Evolutionary conservation across 1,139 yeast species (phyloP).

Genomic region (Suhomyces panamericanus): DNA sequence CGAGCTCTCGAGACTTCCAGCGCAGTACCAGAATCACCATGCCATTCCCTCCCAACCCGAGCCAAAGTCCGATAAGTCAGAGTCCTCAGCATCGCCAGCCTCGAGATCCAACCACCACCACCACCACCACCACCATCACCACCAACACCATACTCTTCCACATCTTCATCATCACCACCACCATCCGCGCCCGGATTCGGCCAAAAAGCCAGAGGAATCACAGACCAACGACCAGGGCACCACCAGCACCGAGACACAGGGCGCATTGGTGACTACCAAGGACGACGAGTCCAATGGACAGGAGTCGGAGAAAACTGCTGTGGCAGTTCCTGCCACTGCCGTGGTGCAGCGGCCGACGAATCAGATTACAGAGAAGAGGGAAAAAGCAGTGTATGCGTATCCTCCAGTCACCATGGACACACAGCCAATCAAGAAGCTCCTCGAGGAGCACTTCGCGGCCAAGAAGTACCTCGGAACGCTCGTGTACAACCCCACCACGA

Average conservation of each 20-base stretch:
- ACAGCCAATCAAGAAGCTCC: constrained; percentile 45
- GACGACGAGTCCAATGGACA: background rate
- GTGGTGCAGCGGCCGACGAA: too few relatives aligned
- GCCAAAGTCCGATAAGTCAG: too few relatives aligned
- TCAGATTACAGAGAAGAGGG: too few relatives aligned
- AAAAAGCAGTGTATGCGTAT: constrained; percentile 1
- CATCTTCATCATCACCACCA: constrained; percentile 19
- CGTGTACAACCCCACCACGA: constrained; percentile 58
- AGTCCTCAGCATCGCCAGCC: too few relatives aligned
- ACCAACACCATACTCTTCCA: constrained; percentile 10
- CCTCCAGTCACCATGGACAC: constrained; percentile 37
- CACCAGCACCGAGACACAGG: background rate
- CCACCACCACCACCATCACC: constrained; percentile 29
- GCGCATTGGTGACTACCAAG: background rate
- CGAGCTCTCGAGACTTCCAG: background rate
- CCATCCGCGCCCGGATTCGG: constrained; percentile 6
- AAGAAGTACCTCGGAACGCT: constrained; percentile 60
- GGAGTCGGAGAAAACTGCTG: background rate
- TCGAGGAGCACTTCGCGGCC: constrained; percentile 46
- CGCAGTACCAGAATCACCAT: too few relatives aligned
- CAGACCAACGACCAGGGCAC: background rate
- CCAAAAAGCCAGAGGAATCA: background rate
- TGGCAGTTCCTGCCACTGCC: too few relatives aligned
- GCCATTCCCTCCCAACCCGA: too few relatives aligned
- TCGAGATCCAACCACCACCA: constrained; percentile 14